Percentiles rank a stretch among this genome's conserved stretches.
Evolutionary conservation across 2,329 filamentous ascomycete genomes (phyloP).

Genomic region (Trichoderma sp.): DNA sequence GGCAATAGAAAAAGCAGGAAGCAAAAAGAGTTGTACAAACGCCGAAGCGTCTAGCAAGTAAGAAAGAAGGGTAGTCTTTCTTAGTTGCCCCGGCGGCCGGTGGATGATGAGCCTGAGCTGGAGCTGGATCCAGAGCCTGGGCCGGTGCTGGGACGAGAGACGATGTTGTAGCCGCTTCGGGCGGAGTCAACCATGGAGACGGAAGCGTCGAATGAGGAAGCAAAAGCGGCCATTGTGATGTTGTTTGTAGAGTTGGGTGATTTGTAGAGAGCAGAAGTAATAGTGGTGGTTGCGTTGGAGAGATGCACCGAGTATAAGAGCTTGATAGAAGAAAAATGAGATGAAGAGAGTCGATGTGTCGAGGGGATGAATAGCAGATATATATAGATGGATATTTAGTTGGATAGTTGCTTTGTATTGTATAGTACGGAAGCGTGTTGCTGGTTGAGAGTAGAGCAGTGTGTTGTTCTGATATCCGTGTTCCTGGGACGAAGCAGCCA

Average conservation of each 20-base stretch:
- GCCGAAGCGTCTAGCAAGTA: background rate
- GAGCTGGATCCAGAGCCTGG: conserved; percentile 32
- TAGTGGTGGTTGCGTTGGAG: background rate
- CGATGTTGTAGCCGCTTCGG: conserved; percentile 51
- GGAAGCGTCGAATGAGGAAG: conserved; percentile 36
- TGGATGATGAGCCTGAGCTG: conserved; percentile 18
- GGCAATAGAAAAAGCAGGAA: background rate
- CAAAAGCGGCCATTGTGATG: conserved; percentile 40
- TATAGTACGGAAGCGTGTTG: background rate
- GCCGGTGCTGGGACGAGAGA: conserved; percentile 34
- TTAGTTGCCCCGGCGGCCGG: conserved; percentile 51
- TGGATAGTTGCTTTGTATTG: background rate
- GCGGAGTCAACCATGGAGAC: conserved; percentile 45
- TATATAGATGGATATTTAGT: background rate
- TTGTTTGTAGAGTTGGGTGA: background rate
- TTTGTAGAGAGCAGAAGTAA: background rate
- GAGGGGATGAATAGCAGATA: background rate
- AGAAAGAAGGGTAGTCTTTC: background rate
- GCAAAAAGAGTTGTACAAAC: background rate
- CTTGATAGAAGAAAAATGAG: background rate
- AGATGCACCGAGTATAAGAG: background rate
- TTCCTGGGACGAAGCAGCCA: conserved; percentile 8
- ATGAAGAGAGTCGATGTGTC: background rate
- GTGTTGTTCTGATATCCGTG: background rate
- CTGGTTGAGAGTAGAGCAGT: conserved; percentile 14